Percentiles rank a stretch among this genome's conserved stretches.
phyloP scores from a whole-genome alignment of 202 grass and related monocot genomes.

The Carex sylvatica region DNA sequence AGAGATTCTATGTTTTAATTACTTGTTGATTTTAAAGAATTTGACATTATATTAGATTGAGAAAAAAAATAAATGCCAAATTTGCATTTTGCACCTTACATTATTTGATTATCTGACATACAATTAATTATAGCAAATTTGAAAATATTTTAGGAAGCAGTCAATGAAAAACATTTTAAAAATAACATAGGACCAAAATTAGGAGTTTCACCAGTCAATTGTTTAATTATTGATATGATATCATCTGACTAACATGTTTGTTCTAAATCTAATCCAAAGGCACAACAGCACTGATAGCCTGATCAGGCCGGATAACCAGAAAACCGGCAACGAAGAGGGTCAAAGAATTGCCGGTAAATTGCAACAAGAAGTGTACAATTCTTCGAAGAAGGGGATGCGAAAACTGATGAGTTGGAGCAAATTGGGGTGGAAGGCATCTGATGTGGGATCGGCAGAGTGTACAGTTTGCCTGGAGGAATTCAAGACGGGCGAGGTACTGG shows the following conservation, averaged over 20 bases:
- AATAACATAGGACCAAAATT: background rate
- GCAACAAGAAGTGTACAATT: slow-evolving; percentile 70
- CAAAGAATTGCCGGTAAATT: background rate
- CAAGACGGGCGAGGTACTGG: slow-evolving; percentile 52
- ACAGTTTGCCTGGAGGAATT: slow-evolving; percentile 91
- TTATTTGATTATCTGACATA: background rate
- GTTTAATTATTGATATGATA: background rate
- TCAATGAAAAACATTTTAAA: background rate
- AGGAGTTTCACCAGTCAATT: background rate
- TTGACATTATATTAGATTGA: background rate
- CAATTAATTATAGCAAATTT: background rate
- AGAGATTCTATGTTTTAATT: slow-evolving; percentile 10
- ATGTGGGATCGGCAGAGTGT: slow-evolving; percentile 48
- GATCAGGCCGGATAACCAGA: slow-evolving; percentile 25
- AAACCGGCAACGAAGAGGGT: background rate
- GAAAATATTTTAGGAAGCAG: background rate
- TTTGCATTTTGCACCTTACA: background rate
- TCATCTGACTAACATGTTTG: background rate
- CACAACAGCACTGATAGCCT: slow-evolving; percentile 63
- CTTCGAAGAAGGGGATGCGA: slow-evolving; percentile 49
- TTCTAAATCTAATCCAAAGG: slow-evolving; percentile 14
- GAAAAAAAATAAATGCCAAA: background rate
- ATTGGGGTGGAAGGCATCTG: slow-evolving; percentile 49
- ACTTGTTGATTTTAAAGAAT: background rate
- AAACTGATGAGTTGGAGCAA: slow-evolving; percentile 75